Evolutionary conservation across 805 yeast genomes (phyloP).

Genomic region (Nadsonia fulvescens): DNA sequence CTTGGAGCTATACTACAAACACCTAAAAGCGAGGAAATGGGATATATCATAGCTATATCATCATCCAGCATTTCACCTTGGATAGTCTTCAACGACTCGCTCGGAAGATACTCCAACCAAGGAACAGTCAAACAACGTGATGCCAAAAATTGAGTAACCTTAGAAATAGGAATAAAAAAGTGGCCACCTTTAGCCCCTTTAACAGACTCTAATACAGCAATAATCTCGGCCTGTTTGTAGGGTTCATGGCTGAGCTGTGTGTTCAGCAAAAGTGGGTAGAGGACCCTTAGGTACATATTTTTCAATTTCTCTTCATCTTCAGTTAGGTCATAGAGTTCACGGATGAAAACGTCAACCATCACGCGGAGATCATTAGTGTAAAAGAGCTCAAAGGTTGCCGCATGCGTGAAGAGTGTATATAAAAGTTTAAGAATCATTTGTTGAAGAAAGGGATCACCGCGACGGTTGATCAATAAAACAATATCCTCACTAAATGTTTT

Average conservation of each 20-base stretch:
- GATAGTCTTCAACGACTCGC: too few relatives aligned
- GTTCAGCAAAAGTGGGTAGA: slow-evolving; percentile 51
- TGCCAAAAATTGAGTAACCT: slow-evolving; percentile 14
- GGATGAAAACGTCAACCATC: slow-evolving; percentile 59
- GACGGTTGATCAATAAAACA: slow-evolving; percentile 58
- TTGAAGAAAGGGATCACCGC: slow-evolving; percentile 49
- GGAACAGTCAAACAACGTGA: slow-evolving; percentile 12
- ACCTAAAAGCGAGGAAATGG: too few relatives aligned
- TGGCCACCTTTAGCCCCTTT: slow-evolving; percentile 5
- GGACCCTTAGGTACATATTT: slow-evolving; percentile 54
- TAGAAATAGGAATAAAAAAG: slow-evolving; percentile 7
- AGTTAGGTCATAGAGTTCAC: slow-evolving; percentile 61
- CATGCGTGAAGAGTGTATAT: slow-evolving; percentile 52
- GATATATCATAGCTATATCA: too few relatives aligned
- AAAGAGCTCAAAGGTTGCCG: slow-evolving; percentile 44
- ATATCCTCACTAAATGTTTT: slow-evolving; percentile 48
- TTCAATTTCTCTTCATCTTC: slow-evolving; percentile 38
- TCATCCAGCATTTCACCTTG: too few relatives aligned
- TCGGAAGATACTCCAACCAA: slow-evolving; percentile 13
- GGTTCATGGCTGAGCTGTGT: slow-evolving; percentile 38
- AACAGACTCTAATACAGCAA: slow-evolving; percentile 32
- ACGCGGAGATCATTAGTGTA: slow-evolving; percentile 77
- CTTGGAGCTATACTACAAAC: too few relatives aligned
- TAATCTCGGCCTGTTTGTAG: slow-evolving; percentile 41
- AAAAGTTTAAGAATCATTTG: slow-evolving; percentile 65